phyloP scores from a whole-genome alignment of 257 asterid species.

The Misopates orontium region DNA sequence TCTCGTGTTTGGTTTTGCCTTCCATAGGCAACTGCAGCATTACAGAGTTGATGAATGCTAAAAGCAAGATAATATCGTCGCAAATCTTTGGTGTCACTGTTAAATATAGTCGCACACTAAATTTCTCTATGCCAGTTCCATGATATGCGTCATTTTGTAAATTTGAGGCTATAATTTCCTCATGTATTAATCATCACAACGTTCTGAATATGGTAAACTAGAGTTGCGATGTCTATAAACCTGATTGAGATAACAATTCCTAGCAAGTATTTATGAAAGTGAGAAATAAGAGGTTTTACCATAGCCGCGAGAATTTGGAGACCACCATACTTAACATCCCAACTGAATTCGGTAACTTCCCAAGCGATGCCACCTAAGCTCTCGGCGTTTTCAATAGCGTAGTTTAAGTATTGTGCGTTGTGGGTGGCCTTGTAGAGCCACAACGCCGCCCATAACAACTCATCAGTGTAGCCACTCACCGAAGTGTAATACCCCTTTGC shows the following conservation, averaged over 20 bases:
- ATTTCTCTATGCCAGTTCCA: too few relatives aligned
- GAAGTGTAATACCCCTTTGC: conserved; percentile 74
- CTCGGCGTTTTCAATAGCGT: conserved; percentile 52
- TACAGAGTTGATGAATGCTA: background rate
- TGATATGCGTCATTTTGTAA: too few relatives aligned
- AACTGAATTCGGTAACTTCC: conserved; percentile 83
- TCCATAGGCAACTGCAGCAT: conserved; percentile 44
- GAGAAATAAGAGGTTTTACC: conserved; percentile 39
- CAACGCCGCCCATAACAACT: conserved; percentile 88
- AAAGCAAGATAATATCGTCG: background rate
- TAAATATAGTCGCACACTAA: too few relatives aligned
- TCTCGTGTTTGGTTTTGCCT: conserved; percentile 36
- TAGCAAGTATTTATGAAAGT: too few relatives aligned
- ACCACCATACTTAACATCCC: conserved; percentile 96
- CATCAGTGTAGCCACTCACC: conserved; percentile 83
- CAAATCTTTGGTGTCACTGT: too few relatives aligned
- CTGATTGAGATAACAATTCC: too few relatives aligned
- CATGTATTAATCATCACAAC: too few relatives aligned
- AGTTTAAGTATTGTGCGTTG: conserved; percentile 43
- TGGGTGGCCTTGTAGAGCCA: conserved; percentile 86
- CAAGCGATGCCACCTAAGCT: conserved; percentile 85
- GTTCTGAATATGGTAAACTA: too few relatives aligned
- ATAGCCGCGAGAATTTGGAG: conserved; percentile 67
- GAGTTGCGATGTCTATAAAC: too few relatives aligned
- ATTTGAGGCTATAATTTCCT: too few relatives aligned